Evolutionary conservation across 2,329 filamentous ascomycete genomes (phyloP).

Genomic region (Arthrobotrys pseudoclavata): DNA sequence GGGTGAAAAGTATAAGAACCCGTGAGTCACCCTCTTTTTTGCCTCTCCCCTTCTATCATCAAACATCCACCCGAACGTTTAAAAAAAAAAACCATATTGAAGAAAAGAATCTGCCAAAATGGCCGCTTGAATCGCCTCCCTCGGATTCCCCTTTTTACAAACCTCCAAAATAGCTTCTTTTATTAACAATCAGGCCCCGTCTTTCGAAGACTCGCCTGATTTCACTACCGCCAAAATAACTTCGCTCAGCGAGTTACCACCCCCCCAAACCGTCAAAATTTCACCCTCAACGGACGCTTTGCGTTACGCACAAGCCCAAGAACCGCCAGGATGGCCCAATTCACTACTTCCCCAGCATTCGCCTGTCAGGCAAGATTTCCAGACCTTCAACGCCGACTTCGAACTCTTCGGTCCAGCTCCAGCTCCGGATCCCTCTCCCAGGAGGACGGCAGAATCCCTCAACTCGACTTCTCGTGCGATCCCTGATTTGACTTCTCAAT

Average conservation of each 20-base stretch:
- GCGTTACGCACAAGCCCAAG: slow-evolving; percentile 60
- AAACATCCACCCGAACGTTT: background rate
- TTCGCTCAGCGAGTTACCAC: slow-evolving; percentile 55
- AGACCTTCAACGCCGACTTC: slow-evolving; percentile 57
- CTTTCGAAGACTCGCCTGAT: slow-evolving; percentile 54
- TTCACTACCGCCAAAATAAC: slow-evolving; percentile 55
- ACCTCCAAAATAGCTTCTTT: background rate
- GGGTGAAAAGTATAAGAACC: slow-evolving; percentile 49
- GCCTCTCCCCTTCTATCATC: background rate
- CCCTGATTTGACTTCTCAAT: slow-evolving; percentile 28
- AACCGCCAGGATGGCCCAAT: slow-evolving; percentile 59
- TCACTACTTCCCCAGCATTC: slow-evolving; percentile 39
- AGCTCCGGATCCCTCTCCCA: slow-evolving; percentile 5
- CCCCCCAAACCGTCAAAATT: slow-evolving; percentile 58
- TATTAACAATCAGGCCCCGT: slow-evolving; percentile 41
- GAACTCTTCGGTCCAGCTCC: slow-evolving; percentile 56
- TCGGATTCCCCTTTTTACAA: background rate
- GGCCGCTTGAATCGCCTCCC: slow-evolving; percentile 46
- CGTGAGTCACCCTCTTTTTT: slow-evolving; percentile 52
- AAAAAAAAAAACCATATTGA: slow-evolving; percentile 1
- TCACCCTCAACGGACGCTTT: slow-evolving; percentile 59
- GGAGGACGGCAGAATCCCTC: slow-evolving; percentile 18
- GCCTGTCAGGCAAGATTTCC: slow-evolving; percentile 39
- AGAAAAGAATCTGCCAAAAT: slow-evolving; percentile 22
- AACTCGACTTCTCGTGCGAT: slow-evolving; percentile 42